phyloP scores from a whole-genome alignment of 352 stramenopile species.

The Phytophthora idaei region DNA sequence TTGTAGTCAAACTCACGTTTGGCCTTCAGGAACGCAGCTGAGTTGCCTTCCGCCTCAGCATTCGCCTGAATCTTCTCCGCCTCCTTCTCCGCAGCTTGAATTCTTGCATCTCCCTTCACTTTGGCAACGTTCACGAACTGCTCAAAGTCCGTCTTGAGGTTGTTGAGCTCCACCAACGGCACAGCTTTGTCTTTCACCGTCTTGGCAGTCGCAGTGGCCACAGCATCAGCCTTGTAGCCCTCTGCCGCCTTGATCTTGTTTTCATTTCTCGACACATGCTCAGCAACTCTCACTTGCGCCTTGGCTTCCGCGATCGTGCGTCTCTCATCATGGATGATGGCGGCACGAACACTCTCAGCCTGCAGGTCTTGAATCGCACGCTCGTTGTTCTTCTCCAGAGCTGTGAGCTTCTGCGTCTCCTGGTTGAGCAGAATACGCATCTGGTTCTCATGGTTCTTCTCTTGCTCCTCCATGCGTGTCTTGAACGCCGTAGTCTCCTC shows the following conservation, averaged over 20 bases:
- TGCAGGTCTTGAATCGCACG: slow-evolving; percentile 76
- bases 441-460: slow-evolving; percentile 91
- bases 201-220: slow-evolving; percentile 55
- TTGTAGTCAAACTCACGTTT: slow-evolving; percentile 85
- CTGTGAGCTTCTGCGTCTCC: slow-evolving; percentile 84
- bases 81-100: slow-evolving; percentile 71
- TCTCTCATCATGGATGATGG: slow-evolving; percentile 83
- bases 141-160: slow-evolving; percentile 63
- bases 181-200: slow-evolving; percentile 67
- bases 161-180: slow-evolving; percentile 61
- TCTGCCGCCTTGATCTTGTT: slow-evolving; percentile 79
- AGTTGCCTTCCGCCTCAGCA: slow-evolving; percentile 67
- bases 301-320: slow-evolving; percentile 77
- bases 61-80: slow-evolving; percentile 57
- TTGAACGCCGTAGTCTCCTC: slow-evolving; percentile 88
- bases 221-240: slow-evolving; percentile 69
- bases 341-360: slow-evolving; percentile 64
- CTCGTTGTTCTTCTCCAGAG: slow-evolving; percentile 82
- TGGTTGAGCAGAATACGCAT: slow-evolving; percentile 84
- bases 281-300: slow-evolving; percentile 70
- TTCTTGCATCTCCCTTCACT: slow-evolving; percentile 62
- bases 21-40: slow-evolving; percentile 61
- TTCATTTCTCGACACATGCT: slow-evolving; percentile 54
- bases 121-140: slow-evolving; percentile 73
- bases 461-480: slow-evolving; percentile 87